Evolutionary conservation across 176 grass and related monocot species (phyloP), one percentile per base, ranked within the genome.

Genomic region (Leersia perrieri): DNA sequence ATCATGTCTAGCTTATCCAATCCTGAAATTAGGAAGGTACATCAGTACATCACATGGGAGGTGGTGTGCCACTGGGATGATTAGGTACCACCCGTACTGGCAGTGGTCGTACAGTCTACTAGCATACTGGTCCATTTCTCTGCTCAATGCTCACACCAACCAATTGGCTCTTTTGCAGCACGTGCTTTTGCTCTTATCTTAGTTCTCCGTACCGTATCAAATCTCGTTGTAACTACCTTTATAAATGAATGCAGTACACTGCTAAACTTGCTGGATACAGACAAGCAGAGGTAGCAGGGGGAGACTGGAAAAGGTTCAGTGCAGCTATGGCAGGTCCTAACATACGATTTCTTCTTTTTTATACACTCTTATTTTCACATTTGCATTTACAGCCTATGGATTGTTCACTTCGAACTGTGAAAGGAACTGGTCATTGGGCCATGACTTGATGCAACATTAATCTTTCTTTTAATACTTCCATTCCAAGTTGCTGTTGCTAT

Each of bases 91-190:
- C 58, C 58, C 33, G 66, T 82, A 74, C 67, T 33, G 71, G 3
- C 41, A 58, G 66, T 68, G 47, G 61, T 79, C 35, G 74, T 66
- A 68, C 60, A 39, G 72, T 70, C 34, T 51, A 76, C 31, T 49
- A 25, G 63, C 47, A 16, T 45, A 60, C 70, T 81, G 78, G 63
- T 73, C 75, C 78, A 70, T 84, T 61, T 53, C 49, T 7, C 61
- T 84, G 47, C 61, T 22, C 31, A 44, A 30, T 62, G 23, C 62
- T 62, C 80, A 23, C 74, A 80, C 81, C 87, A 84, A 84, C 76
- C 63, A 2, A 20, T 33, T 27, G 31, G 31, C 18, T 22, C 33
- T 23, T 77, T 51, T 80, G 20, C 51, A 63, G 68, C 70, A 67
- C 42, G 70, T 75, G 70, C 39, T 20, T 57, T 28, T 34, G 69